Base-by-base conservation (phyloP, 2,329 filamentous ascomycete genomes). In the Ophiostoma australiae region DNA sequence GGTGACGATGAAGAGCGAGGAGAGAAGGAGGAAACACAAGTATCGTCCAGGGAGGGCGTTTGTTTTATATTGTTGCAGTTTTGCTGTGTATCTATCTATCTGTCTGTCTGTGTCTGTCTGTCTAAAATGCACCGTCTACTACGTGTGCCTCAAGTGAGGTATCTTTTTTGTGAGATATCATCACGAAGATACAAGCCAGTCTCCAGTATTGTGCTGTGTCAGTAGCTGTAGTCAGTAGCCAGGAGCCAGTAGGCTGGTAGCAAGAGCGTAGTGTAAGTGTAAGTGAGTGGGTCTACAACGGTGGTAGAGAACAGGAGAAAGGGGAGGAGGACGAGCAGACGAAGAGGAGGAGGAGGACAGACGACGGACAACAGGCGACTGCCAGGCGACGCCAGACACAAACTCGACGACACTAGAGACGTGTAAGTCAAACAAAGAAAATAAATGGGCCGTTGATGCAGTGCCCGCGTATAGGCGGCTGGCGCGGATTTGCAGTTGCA, bases 141-240 rank as follows among this genome's bases (percentile, higher is more conserved):
- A 44, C 41, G 41, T 17, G 15, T 44, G 15, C 41, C 44, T 20
- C 48, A 4, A 63, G 37, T 37, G 17, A 67, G 48, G 70, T 66
- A 65, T 66, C 67, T 66, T 58, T 71, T 41, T 66, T 58, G 67
- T 58, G 58, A 44, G 55, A 69, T 65, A 41, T 61, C 61, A 66
- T 71, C 44, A 67, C 33, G 44, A 52, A 67, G 68, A 31, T 67
- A 67, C 70, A 71, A 58, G 44, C 61, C 27, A 58, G 52, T 27
- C n/a, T 48, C 44, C 20, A 48, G 44, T 48, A 48, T 48, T 39
- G 17, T 17, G 44, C 44, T 48, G 17, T 48, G 7, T n/a, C 37
- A 11, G 8, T 8, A 37, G 35, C 35, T 4, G 4, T 8, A 37
- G 37, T 39, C 37, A 39, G 7, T 11, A 39, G 37, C 39, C 39